These are phyloP conservation scores for Verticillium isaacii DNA, from an alignment of 2,329 filamentous ascomycete genomes.

Conservation along the genomic window DNA sequence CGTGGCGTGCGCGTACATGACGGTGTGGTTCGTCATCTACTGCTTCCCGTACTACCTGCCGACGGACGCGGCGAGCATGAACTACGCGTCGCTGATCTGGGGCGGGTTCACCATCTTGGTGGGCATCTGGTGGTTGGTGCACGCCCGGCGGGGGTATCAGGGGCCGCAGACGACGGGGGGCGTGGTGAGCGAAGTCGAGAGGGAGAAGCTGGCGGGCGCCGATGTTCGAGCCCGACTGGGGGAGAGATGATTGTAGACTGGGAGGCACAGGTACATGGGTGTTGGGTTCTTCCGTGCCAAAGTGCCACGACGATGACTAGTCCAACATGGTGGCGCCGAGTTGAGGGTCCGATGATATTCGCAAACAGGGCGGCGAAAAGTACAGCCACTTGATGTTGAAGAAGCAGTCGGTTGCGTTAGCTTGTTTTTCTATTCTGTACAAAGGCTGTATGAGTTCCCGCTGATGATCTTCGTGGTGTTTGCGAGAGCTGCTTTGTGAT, in stretches of 20 bases:
- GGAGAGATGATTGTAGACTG: not conserved
- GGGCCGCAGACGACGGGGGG: slow-evolving; percentile 12
- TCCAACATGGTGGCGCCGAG: no score
- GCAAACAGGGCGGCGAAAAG: no score
- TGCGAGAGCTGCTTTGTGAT: no score
- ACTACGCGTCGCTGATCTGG: slow-evolving; percentile 42
- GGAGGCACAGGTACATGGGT: no score
- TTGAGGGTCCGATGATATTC: no score
- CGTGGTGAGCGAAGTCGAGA: slow-evolving; percentile 2
- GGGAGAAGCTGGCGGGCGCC: not conserved
- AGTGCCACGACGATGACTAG: no score
- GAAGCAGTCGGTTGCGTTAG: no score
- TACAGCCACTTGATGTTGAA: no score
- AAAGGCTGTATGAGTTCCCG: no score
- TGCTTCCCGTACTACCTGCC: slow-evolving; percentile 51
- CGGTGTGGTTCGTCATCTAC: slow-evolving; percentile 59
- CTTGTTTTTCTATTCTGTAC: no score
- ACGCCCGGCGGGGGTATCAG: slow-evolving; percentile 16
- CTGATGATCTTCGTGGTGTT: no score
- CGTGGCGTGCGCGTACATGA: slow-evolving; percentile 51
- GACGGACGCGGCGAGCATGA: slow-evolving; percentile 43
- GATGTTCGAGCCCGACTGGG: not conserved
- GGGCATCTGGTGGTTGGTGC: slow-evolving; percentile 34
- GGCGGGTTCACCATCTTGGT: slow-evolving; percentile 34
- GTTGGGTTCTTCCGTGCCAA: no score